Evolutionary conservation across 176 grass and related monocot genomes (phyloP), one percentile per base, ranked within the genome.

Genomic region (Aegilops bicornis): DNA sequence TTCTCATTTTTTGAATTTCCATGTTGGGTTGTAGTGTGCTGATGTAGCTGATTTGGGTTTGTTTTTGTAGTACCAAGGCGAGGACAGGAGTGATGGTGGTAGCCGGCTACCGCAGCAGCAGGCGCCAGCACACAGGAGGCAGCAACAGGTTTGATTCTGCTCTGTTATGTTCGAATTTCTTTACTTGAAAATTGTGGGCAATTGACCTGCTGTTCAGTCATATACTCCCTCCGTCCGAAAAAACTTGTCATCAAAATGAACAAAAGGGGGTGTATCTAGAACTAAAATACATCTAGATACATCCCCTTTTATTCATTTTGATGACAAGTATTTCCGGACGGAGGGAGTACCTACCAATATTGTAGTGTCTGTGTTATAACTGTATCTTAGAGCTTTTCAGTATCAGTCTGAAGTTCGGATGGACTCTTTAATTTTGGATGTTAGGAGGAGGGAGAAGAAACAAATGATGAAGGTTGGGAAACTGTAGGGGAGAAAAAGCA

Each of bases 381-480:
- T 35, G 73, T 63, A 33, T 90, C 86, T 80, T 22, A 64, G 54
- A 82, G 24, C 70, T 69, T 33, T 10, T 76, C 56, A 24, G 50
- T 87, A 77, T 66, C 56, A 64, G 0, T 79, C 76, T 39, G 13
- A 48, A 47, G 6, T 0, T 40, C 14, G 47, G 4, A 35, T 20
- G 48, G 77, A 25, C 69, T 69, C 43, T 80, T 84, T 50, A 80
- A 83, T 80, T 89, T 82, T 84, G 69, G 31, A 24, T 88, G 66
- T 78, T 84, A 93, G 82, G 89, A 85, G 35, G 79, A 86, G 43
- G 79, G 74, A 79, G 78, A 50, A 39, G 73, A 86, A 25, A 79
- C 2, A 83, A 79, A 63, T 27, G 90, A 94, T 69, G 93, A 54
- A 59, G 85, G 73, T 52, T 96, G 93, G 94, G 58, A 98, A 86